Base-by-base conservation (phyloP, 176 grass and related monocot genomes). In the Pontederia paniculata region DNA sequence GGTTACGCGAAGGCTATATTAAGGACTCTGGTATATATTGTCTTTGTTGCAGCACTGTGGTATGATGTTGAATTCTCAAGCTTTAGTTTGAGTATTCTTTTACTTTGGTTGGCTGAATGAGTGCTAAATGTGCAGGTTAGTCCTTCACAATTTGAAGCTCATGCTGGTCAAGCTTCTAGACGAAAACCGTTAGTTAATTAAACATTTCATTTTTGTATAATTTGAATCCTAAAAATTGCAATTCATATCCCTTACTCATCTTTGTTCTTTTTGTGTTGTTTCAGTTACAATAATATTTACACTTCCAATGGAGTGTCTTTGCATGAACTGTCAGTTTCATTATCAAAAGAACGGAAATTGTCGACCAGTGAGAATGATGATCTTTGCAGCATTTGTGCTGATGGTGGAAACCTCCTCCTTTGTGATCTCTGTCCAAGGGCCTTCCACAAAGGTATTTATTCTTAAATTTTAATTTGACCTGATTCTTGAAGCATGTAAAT, bases 71-170 rank as follows among this genome's bases (percentile, higher is more conserved):
- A 55, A 48, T 31, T 41, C 9, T 48, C 31, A 16, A 45, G 17
- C 17, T 77, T 56, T 76, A 21, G 23, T 70, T 77, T 56, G 68
- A 21, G 23, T 70, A 37, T 15, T 18, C 28, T 41, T 53, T 57
- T 49, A 17, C 17, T 66, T 52, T 23, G 17, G 28, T 51, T 17
- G 15, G 15, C 17, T 43, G 20, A 54, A 15, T 0, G 22, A 44
- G 10, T 54, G 44, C 44, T 44, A 51, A 58, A 62, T 60, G 19
- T 72, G 45, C 76, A 79, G 76, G 65, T 79, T 54, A 79, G 76
- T 37, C 76, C 76, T 37, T 79, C 76, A 51, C 69, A 79, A 37
- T 79, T 79, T 72, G 76, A 79, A 72, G 69, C 69, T 53, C 76
- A 79, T 67, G 76, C 76, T 67, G 76, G 76, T 55, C 68, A 63